phyloP scores from a whole-genome alignment of 2,329 filamentous ascomycete species.

The Aotearoamyces nothofagi region DNA sequence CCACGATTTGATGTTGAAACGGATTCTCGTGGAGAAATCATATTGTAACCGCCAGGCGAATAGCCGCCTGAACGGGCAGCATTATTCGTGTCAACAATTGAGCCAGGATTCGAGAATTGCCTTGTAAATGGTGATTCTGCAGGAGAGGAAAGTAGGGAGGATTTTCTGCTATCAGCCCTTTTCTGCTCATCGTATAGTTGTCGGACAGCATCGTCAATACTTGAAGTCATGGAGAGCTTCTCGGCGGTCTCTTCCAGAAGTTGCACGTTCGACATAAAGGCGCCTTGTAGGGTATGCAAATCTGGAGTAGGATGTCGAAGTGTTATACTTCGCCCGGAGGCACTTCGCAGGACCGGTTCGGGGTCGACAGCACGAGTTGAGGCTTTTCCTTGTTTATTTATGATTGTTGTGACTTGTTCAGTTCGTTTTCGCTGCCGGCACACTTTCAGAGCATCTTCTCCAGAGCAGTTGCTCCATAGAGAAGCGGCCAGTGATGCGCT shows the following conservation, averaged over 20 bases:
- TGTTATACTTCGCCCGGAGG: constrained; percentile 13
- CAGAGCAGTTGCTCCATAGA: too few species aligned
- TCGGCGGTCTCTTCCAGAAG: constrained; percentile 64
- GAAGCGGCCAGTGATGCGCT: too few species aligned
- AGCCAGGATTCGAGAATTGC: constrained; percentile 33
- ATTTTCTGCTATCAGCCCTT: constrained; percentile 50
- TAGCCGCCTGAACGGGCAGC: constrained; percentile 54
- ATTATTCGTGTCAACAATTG: constrained; percentile 56
- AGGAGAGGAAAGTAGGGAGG: constrained; percentile 40
- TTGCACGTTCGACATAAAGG: constrained; percentile 52
- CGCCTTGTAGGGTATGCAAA: constrained; percentile 42
- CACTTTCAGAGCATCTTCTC: too few species aligned
- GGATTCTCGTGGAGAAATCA: constrained; percentile 52
- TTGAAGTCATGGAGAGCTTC: constrained; percentile 54
- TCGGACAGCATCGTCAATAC: constrained; percentile 65
- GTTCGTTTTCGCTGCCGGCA: too few species aligned
- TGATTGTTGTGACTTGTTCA: too few species aligned
- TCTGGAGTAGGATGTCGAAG: constrained; percentile 47
- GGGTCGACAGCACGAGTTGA: too few species aligned
- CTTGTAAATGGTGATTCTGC: constrained; percentile 21
- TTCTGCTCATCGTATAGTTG: constrained; percentile 58
- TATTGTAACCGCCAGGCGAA: constrained; percentile 49
- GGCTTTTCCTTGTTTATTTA: too few species aligned
- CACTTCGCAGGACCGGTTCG: constrained; percentile 12
- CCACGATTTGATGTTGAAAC: constrained; percentile 33